Conservation (phyloP, 140 eudicot genomes). For the Erigeron philadelphicus region DNA sequence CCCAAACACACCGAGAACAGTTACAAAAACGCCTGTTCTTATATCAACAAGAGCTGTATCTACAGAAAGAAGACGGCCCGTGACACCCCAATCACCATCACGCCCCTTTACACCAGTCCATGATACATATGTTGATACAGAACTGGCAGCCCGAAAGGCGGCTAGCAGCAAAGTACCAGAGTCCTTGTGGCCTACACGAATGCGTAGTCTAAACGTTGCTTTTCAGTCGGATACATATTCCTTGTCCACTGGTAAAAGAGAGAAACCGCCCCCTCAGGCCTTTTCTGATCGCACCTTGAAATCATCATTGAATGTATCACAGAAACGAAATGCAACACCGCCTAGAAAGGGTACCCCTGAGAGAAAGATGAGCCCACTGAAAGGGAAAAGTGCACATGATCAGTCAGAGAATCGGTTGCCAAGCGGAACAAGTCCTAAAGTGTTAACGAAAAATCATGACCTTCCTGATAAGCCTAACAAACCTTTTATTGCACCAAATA, state of each 20-base stretch:
- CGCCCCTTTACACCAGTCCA: slow-evolving; percentile 59
- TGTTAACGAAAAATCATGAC: slow-evolving; percentile 35
- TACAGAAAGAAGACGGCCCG: slow-evolving; percentile 75
- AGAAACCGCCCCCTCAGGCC: slow-evolving; percentile 57
- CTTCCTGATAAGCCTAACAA: slow-evolving; percentile 34
- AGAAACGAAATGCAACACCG: slow-evolving; percentile 32
- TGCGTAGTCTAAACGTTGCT: slow-evolving; percentile 74
- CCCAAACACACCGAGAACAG: slow-evolving; percentile 46
- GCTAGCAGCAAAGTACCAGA: slow-evolving; percentile 45
- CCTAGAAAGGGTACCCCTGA: slow-evolving; percentile 73
- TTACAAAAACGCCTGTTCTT: slow-evolving; percentile 27
- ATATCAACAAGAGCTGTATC: slow-evolving; percentile 70
- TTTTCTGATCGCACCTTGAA: slow-evolving; percentile 57
- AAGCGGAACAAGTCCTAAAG: slow-evolving; percentile 38
- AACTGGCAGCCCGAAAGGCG: slow-evolving; percentile 49
- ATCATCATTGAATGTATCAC: slow-evolving; percentile 55
- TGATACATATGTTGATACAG: slow-evolving; percentile 44
- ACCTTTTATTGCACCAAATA: slow-evolving; percentile 26
- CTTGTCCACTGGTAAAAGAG: slow-evolving; percentile 59
- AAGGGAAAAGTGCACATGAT: slow-evolving; percentile 52
- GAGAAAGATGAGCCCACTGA: slow-evolving; percentile 80
- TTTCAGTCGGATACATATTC: slow-evolving; percentile 69
- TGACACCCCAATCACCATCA: slow-evolving; percentile 65
- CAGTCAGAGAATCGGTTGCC: slow-evolving; percentile 79
- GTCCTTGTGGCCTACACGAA: slow-evolving; percentile 78